Conservation (phyloP, 768 basidiomycete genomes). For the Amanita pseudoporphyria region DNA sequence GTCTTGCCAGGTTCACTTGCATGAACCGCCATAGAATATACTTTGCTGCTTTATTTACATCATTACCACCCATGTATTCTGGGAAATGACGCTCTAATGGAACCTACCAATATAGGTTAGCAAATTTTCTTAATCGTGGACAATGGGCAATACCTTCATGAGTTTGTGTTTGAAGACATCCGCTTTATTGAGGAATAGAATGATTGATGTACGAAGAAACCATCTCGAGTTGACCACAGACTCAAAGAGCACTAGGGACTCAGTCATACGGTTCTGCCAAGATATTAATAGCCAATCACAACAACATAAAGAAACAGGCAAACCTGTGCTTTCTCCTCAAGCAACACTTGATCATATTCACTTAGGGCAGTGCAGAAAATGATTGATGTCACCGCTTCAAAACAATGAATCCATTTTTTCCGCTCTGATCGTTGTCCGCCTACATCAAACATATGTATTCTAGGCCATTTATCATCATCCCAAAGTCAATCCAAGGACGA, state of each 20-base stretch:
- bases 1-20: conserved; percentile 75
- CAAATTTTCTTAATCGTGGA: conserved; percentile 13
- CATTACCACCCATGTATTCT: conserved; percentile 81
- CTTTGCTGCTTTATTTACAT: conserved; percentile 92
- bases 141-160: conserved; percentile 32
- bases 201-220: conserved; percentile 88
- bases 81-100: conserved; percentile 76
- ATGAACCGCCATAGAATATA: conserved; percentile 95
- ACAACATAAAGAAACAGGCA: conserved; percentile 12
- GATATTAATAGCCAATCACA: neutral
- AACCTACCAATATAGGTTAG: conserved; percentile 29
- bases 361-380: conserved; percentile 65
- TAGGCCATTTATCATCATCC: conserved; percentile 9
- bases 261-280: conserved; percentile 81
- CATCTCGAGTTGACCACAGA: conserved; percentile 90
- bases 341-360: conserved; percentile 67
- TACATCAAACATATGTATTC: conserved; percentile 69
- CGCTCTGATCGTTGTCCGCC: conserved; percentile 74
- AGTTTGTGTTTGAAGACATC: conserved; percentile 89
- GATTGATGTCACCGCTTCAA: conserved; percentile 49
- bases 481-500: neutral
- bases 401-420: conserved; percentile 70
- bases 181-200: conserved; percentile 90
- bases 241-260: conserved; percentile 84
- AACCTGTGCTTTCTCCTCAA: conserved; percentile 61